Evolutionary conservation across 1,284 basidiomycete species (phyloP).

Genomic region (Pascua sp.): DNA sequence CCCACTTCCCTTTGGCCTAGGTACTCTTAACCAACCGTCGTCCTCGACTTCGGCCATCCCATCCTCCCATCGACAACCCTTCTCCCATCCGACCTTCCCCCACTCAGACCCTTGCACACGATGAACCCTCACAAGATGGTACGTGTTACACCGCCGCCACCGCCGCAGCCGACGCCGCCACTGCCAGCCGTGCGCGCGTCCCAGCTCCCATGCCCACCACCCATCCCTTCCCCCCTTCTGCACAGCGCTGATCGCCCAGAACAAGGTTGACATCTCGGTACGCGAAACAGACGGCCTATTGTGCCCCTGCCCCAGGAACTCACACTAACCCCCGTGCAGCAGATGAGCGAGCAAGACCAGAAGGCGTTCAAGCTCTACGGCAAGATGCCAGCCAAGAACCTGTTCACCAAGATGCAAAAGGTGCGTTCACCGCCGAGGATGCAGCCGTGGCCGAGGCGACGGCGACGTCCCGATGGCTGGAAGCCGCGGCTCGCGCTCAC

Average conservation of each 20-base stretch:
- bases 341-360: constrained; percentile 84
- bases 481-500: too few species aligned
- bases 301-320: neutral
- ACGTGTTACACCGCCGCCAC: neutral
- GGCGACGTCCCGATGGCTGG: too few species aligned
- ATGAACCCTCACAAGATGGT: constrained; percentile 48
- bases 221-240: neutral
- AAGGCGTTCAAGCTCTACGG: constrained; percentile 93
- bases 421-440: constrained; percentile 50
- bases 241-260: constrained; percentile 28
- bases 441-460: neutral
- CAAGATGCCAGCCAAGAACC: constrained; percentile 87
- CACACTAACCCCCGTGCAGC: constrained; percentile 53
- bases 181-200: too few species aligned
- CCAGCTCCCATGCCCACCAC: constrained; percentile 11
- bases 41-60: too few species aligned
- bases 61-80: neutral
- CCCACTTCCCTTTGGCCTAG: too few species aligned
- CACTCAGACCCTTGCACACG: constrained; percentile 10
- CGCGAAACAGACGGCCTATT: constrained; percentile 11
- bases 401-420: constrained; percentile 91
- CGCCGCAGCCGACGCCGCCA: neutral
- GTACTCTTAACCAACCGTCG: too few species aligned
- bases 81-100: neutral
- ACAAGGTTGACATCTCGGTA: constrained; percentile 49